These are phyloP conservation scores for Sporothrix dimorphospora DNA, from an alignment of 2,329 filamentous ascomycete genomes.

Conservation along the genomic window DNA sequence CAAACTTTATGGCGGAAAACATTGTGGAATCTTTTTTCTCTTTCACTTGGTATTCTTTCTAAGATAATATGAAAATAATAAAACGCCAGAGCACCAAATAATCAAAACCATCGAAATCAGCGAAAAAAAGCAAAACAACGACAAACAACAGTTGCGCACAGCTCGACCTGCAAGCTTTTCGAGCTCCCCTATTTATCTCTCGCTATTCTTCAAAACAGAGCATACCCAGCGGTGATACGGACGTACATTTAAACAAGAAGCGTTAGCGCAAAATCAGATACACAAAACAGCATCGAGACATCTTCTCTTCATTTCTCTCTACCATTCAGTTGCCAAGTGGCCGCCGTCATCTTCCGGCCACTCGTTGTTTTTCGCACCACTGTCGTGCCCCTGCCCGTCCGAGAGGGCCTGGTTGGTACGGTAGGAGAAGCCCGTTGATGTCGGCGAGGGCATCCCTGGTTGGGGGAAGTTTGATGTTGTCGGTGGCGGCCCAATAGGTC, in stretches of 20 bases:
- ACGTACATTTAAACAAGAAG: background rate
- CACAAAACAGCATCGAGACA: background rate
- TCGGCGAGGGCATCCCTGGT: background rate
- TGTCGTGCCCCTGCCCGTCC: background rate
- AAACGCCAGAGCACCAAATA: background rate
- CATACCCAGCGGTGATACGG: background rate
- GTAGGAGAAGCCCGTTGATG: background rate
- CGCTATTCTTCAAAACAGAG: background rate
- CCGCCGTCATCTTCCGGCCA: background rate
- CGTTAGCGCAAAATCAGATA: background rate
- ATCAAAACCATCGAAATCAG: background rate
- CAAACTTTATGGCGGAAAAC: background rate
- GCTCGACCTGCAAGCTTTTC: constrained; percentile 9
- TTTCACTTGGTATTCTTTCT: background rate
- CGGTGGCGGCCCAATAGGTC: background rate
- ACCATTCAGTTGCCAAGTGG: background rate
- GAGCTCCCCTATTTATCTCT: background rate
- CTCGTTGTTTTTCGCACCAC: too few relatives aligned
- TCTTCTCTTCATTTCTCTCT: background rate
- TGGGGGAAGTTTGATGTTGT: background rate
- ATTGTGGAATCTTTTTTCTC: background rate
- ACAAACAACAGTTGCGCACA: background rate
- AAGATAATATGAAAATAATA: background rate
- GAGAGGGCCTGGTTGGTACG: background rate
- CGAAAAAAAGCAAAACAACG: background rate